Evolutionary conservation across 2,329 filamentous ascomycete species (phyloP).

Genomic region (Ilyonectria sp.): DNA sequence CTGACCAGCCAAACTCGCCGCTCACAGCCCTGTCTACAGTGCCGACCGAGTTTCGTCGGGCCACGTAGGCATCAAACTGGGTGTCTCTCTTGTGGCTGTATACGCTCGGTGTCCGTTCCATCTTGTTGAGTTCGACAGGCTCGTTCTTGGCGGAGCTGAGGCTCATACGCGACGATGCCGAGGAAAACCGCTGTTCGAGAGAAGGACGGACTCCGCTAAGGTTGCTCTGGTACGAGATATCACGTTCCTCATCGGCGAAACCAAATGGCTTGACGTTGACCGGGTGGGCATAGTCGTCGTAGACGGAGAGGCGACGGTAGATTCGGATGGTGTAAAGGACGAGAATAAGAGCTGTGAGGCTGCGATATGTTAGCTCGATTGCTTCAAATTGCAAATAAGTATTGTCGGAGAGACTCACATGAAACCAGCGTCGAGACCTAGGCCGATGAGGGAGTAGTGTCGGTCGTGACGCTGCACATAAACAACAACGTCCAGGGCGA

Average conservation of each 20-base stretch:
- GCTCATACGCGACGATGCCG: conserved; percentile 50
- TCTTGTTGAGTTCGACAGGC: conserved; percentile 38
- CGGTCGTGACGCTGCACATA: conserved; percentile 61
- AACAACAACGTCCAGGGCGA: conserved; percentile 68
- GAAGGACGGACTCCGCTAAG: conserved; percentile 35
- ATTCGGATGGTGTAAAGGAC: conserved; percentile 62
- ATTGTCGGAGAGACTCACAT: conserved; percentile 58
- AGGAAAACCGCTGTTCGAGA: conserved; percentile 48
- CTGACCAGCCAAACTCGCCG: conserved; percentile 52
- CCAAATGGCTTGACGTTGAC: conserved; percentile 66
- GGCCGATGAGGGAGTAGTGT: conserved; percentile 64
- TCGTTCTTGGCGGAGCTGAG: conserved; percentile 46
- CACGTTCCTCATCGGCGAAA: conserved; percentile 56
- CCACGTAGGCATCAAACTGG: conserved; percentile 63
- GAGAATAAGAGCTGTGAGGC: conserved; percentile 58
- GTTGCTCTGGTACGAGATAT: conserved; percentile 45
- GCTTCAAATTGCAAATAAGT: background rate
- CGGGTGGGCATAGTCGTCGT: conserved; percentile 67
- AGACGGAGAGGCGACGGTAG: conserved; percentile 63
- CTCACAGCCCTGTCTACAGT: conserved; percentile 47
- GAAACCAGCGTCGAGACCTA: conserved; percentile 64
- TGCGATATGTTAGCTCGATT: conserved; percentile 20
- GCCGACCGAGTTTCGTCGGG: conserved; percentile 49
- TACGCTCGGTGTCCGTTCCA: conserved; percentile 47
- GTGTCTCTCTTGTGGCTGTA: conserved; percentile 65